Conservation (phyloP, 176 grass and related monocot species). For the Rhynchospora pubera region DNA sequence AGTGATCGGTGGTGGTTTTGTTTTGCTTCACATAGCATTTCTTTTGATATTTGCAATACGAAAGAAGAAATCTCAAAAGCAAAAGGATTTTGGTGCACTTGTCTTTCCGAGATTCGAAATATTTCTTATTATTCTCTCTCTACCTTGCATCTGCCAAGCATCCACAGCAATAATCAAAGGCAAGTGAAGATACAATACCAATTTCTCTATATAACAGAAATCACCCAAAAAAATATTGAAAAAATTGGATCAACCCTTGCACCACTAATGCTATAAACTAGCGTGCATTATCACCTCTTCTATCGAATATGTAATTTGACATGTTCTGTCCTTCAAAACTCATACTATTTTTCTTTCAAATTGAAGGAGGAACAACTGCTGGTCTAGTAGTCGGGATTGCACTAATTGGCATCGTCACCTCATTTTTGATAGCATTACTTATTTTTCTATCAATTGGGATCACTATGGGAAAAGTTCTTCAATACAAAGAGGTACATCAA, state of each 20-base stretch:
- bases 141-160: constrained; percentile 70
- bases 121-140: constrained; percentile 49
- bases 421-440: constrained; percentile 47
- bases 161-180: constrained; percentile 52
- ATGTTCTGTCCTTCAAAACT: neutral
- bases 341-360: neutral
- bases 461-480: constrained; percentile 60
- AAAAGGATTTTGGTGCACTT: constrained; percentile 35
- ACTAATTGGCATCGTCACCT: constrained; percentile 36
- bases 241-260: neutral
- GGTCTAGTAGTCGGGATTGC: constrained; percentile 45
- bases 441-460: constrained; percentile 81
- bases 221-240: neutral
- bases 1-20: constrained; percentile 51
- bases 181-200: neutral
- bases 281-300: neutral
- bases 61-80: constrained; percentile 23
- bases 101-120: constrained; percentile 75
- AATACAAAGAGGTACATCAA: constrained; percentile 73
- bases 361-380: constrained; percentile 41
- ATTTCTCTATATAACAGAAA: neutral
- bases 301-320: neutral
- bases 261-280: neutral
- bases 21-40: constrained; percentile 41
- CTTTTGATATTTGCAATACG: constrained; percentile 41